Percentiles rank a stretch among this genome's conserved stretches.
phyloP scores from a whole-genome alignment of 345 rosid species.

The Rubroshorea leprosula region DNA sequence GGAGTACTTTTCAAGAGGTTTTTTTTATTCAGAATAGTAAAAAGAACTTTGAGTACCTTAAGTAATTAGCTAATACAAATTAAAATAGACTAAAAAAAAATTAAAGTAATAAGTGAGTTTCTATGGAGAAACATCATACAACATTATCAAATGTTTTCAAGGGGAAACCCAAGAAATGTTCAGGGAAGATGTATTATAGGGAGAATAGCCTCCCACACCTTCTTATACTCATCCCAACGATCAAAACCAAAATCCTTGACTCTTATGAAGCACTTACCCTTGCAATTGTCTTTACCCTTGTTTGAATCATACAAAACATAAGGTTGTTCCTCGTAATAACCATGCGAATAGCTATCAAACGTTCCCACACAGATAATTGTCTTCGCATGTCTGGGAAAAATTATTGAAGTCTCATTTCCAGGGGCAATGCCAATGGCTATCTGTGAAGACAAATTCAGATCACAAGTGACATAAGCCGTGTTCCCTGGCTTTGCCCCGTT shows the following conservation, averaged over 20 bases:
- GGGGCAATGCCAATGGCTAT: not conserved
- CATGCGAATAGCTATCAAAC: not conserved
- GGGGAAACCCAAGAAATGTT: not conserved
- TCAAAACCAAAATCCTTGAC: not conserved
- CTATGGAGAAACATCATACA: no score
- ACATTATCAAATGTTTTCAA: no score
- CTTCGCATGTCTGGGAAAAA: not conserved
- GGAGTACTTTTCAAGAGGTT: no score
- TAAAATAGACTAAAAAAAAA: no score
- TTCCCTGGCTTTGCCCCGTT: not conserved
- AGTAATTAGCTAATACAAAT: no score
- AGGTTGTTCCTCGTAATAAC: not conserved
- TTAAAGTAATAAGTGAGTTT: no score
- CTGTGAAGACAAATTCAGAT: not conserved
- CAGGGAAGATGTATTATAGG: not conserved
- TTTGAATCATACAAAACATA: constrained; percentile 14
- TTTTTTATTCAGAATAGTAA: no score
- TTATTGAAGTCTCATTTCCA: not conserved
- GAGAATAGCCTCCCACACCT: not conserved
- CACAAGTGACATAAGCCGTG: not conserved
- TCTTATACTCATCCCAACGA: constrained; percentile 1
- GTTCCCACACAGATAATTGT: constrained; percentile 2
- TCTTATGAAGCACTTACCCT: not conserved
- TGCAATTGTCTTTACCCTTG: constrained; percentile 12
- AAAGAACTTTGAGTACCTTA: no score